A percentile compares a stretch with the other conserved stretches of the same genome.
Evolutionary conservation across 1,284 basidiomycete genomes (phyloP).

Genomic region (Phylloboletellus chloephorus): DNA sequence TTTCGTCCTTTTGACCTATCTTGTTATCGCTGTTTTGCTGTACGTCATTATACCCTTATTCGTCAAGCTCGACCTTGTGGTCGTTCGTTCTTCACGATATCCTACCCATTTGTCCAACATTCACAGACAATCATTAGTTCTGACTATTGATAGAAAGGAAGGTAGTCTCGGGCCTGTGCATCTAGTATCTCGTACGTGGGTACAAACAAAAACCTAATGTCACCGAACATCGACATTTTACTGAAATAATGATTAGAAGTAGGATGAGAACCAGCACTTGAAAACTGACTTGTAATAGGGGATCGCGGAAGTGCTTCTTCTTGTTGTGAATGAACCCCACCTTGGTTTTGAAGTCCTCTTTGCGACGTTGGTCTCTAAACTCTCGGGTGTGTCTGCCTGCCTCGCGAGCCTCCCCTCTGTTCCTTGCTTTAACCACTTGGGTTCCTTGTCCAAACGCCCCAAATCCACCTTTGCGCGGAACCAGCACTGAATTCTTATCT

Average conservation of each 20-base stretch:
- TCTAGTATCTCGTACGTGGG: constrained; percentile 3
- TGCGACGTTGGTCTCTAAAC: constrained; percentile 75
- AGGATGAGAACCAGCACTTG: background rate
- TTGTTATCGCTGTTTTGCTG: constrained; percentile 29
- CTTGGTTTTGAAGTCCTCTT: constrained; percentile 83
- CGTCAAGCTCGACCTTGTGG: constrained; percentile 33
- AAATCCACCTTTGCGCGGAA: constrained; percentile 81
- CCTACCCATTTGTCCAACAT: constrained; percentile 15
- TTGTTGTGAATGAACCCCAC: constrained; percentile 75
- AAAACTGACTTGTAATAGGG: constrained; percentile 38
- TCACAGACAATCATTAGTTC: constrained; percentile 11
- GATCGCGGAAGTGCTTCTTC: constrained; percentile 85
- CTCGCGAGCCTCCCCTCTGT: constrained; percentile 90
- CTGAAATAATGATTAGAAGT: constrained; percentile 16
- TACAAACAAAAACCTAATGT: constrained; percentile 13
- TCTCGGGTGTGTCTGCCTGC: constrained; percentile 85
- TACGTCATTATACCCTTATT: constrained; percentile 33
- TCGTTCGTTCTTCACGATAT: constrained; percentile 27
- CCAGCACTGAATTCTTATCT: constrained; percentile 77
- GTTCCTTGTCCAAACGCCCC: constrained; percentile 80
- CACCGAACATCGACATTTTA: constrained; percentile 5
- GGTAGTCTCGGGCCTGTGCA: constrained; percentile 15
- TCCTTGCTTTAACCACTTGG: constrained; percentile 85
- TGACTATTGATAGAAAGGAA: constrained; percentile 15
- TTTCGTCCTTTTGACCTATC: constrained; percentile 16